Evolutionary conservation across 2,329 filamentous ascomycete genomes (phyloP).

Genomic region (Ilyonectria mors-panacis): DNA sequence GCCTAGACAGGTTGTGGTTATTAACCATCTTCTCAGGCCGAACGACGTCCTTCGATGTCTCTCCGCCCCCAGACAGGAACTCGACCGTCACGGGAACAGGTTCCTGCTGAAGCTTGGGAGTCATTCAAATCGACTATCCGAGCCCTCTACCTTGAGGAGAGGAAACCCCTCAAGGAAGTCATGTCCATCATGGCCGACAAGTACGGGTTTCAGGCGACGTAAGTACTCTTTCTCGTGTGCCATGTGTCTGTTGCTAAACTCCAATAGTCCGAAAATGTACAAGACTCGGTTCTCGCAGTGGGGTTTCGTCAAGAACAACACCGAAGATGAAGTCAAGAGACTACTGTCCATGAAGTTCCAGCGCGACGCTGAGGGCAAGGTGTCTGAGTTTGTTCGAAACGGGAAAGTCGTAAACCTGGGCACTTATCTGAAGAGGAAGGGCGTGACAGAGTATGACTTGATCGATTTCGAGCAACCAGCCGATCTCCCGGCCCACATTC

Average conservation of each 20-base stretch:
- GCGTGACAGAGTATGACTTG: constrained; percentile 67
- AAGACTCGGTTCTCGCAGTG: constrained; percentile 70
- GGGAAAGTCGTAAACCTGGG: constrained; percentile 66
- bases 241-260: constrained; percentile 34
- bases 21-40: constrained; percentile 42
- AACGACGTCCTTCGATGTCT: constrained; percentile 49
- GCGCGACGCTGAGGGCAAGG: constrained; percentile 67
- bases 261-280: constrained; percentile 66
- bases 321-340: constrained; percentile 66
- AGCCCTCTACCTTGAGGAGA: constrained; percentile 63
- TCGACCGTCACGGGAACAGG: constrained; percentile 59
- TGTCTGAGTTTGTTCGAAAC: constrained; percentile 67
- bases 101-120: constrained; percentile 64
- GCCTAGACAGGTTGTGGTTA: not conserved
- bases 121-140: constrained; percentile 63
- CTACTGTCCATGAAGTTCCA: constrained; percentile 67
- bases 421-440: constrained; percentile 67
- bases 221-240: constrained; percentile 40
- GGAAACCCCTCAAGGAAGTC: constrained; percentile 67
- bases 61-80: constrained; percentile 51
- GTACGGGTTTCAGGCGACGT: constrained; percentile 66
- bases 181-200: constrained; percentile 66
- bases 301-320: constrained; percentile 70
- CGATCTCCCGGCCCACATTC: constrained; percentile 60
- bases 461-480: constrained; percentile 61